phyloP scores from a whole-genome alignment of 169 alveolate species.

The Plasmodium coatneyi region DNA sequence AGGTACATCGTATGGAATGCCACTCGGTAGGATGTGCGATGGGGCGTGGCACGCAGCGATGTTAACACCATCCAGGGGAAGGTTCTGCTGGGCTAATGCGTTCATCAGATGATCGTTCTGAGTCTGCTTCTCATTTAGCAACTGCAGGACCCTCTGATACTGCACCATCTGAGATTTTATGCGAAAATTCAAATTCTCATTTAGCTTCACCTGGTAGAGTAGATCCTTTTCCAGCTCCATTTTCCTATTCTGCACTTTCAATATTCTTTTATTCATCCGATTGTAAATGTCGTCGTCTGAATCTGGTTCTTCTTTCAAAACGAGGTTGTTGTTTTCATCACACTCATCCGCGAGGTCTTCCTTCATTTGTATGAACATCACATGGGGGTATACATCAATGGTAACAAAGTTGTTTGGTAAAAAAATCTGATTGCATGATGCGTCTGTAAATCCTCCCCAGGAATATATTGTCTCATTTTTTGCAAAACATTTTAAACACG shows the following conservation, averaged over 20 bases:
- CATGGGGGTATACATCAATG: constrained; percentile 41
- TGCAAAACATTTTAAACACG: constrained; percentile 66
- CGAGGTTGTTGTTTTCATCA: constrained; percentile 43
- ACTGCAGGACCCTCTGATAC: constrained; percentile 30
- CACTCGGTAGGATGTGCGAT: neutral
- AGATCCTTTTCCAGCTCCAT: constrained; percentile 57
- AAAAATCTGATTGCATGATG: constrained; percentile 17
- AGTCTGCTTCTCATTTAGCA: constrained; percentile 28
- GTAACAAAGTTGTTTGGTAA: constrained; percentile 41
- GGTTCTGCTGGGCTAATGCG: constrained; percentile 1
- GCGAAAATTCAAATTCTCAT: constrained; percentile 35
- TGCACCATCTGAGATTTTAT: constrained; percentile 42
- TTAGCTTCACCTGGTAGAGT: constrained; percentile 40
- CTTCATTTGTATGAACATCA: constrained; percentile 26
- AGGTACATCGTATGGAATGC: neutral
- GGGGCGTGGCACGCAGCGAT: neutral
- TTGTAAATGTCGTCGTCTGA: constrained; percentile 41
- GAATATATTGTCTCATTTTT: constrained; percentile 48
- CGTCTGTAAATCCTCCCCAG: constrained; percentile 77
- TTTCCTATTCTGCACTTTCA: constrained; percentile 38
- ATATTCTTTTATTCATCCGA: constrained; percentile 17
- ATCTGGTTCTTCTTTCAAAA: constrained; percentile 32
- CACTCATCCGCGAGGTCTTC: constrained; percentile 39
- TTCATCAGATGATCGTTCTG: constrained; percentile 29
- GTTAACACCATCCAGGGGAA: neutral